phyloP scores from a whole-genome alignment of 352 stramenopile species.

The Phytophthora tentaculata region DNA sequence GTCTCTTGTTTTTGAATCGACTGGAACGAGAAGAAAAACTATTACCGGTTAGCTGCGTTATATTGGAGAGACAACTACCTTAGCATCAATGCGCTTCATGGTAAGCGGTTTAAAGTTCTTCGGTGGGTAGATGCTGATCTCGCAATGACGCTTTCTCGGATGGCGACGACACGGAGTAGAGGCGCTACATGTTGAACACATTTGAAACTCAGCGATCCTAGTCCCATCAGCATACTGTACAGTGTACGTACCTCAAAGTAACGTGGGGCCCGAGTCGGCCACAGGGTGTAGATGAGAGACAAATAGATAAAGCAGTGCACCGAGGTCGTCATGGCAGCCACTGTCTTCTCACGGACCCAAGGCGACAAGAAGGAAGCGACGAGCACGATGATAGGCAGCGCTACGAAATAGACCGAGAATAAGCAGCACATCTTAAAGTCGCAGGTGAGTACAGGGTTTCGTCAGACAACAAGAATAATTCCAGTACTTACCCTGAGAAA shows the following conservation, averaged over 20 bases:
- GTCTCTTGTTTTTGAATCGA: background rate
- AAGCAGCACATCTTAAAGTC: constrained; percentile 57
- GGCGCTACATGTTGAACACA: constrained; percentile 37
- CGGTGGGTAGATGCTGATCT: constrained; percentile 64
- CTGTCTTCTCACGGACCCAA: constrained; percentile 82
- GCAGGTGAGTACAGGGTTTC: constrained; percentile 5
- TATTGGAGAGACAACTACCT: background rate
- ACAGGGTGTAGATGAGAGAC: constrained; percentile 74
- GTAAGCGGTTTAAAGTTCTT: constrained; percentile 51
- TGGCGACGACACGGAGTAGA: constrained; percentile 75
- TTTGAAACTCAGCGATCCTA: constrained; percentile 2
- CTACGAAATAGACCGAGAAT: constrained; percentile 76
- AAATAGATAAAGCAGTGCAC: constrained; percentile 64
- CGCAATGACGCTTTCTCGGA: constrained; percentile 73
- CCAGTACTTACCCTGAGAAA: constrained; percentile 53
- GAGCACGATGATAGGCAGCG: constrained; percentile 72
- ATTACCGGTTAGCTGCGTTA: constrained; percentile 6
- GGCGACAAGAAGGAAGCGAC: constrained; percentile 77
- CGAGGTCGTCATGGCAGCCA: constrained; percentile 56
- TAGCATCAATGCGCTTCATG: background rate
- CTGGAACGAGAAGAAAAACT: constrained; percentile 5
- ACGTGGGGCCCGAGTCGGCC: constrained; percentile 66
- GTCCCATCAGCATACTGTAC: background rate
- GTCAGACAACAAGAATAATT: background rate
- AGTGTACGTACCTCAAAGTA: constrained; percentile 76